A percentile compares a stretch with the other conserved stretches of the same genome.
These are phyloP conservation scores for Eragrostis tef DNA, from an alignment of 202 grass and related monocot species.

Conservation along the genomic window DNA sequence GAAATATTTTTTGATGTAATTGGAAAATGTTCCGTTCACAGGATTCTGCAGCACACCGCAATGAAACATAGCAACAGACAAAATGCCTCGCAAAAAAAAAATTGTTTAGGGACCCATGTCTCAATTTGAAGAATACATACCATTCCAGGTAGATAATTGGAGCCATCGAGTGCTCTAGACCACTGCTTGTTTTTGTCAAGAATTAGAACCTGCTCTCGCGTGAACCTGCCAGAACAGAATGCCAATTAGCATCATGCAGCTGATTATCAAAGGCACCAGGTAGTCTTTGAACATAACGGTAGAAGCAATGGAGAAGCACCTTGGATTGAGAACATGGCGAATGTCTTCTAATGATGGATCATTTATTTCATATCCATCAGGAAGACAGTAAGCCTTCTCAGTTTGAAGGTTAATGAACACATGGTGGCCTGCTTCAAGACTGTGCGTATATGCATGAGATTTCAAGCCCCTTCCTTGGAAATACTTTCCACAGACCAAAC, in stretches of 20 bases:
- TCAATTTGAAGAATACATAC: constrained; percentile 53
- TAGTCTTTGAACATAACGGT: not conserved
- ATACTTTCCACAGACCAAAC: constrained; percentile 97
- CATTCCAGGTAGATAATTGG: constrained; percentile 99
- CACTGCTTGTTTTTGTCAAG: constrained; percentile 97
- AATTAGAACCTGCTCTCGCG: constrained; percentile 70
- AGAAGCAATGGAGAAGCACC: constrained; percentile 48
- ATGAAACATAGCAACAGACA: not conserved
- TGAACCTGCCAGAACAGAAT: constrained; percentile 64
- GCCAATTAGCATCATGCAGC: constrained; percentile 27
- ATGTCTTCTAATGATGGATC: constrained; percentile 92
- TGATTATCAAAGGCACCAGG: constrained; percentile 19
- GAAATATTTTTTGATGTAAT: not conserved
- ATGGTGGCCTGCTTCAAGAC: constrained; percentile 93
- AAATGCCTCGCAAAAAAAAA: not conserved
- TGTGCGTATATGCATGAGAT: constrained; percentile 97
- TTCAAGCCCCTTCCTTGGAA: constrained; percentile 98
- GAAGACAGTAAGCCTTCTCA: constrained; percentile 96
- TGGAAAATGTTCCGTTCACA: not conserved
- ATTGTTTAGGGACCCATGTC: constrained; percentile 1
- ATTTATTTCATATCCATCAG: constrained; percentile 97
- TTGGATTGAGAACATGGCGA: constrained; percentile 97
- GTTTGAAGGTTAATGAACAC: constrained; percentile 98
- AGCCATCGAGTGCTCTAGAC: constrained; percentile 98
- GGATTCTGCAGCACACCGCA: not conserved